phyloP scores from a whole-genome alignment of 306 rosid genomes.

The Begonia masoniana region DNA sequence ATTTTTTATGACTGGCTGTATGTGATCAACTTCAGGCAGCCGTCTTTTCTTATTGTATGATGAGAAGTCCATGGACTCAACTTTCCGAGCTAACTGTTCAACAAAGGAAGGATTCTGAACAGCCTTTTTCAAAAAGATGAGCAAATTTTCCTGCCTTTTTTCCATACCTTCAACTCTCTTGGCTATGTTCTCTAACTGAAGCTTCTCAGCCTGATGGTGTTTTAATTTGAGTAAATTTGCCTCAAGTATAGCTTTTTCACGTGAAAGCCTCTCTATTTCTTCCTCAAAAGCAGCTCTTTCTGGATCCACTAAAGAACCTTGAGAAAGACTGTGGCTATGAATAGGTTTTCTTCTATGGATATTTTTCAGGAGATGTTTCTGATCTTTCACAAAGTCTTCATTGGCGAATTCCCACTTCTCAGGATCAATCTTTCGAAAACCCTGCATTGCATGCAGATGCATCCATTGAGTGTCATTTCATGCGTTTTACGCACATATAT shows the following conservation, averaged over 20 bases:
- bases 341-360: constrained; percentile 96
- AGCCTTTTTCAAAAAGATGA: constrained; percentile 44
- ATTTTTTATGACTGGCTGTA: constrained; percentile 38
- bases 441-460: constrained; percentile 30
- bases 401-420: constrained; percentile 96
- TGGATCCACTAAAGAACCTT: constrained; percentile 56
- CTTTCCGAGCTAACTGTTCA: constrained; percentile 50
- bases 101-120: constrained; percentile 54
- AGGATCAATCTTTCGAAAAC: constrained; percentile 83
- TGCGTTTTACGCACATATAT: neutral
- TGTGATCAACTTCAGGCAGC: constrained; percentile 46
- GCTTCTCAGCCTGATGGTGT: constrained; percentile 45
- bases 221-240: constrained; percentile 40
- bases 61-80: constrained; percentile 67
- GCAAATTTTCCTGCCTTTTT: constrained; percentile 56
- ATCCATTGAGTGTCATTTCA: constrained; percentile 1
- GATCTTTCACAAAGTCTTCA: constrained; percentile 80
- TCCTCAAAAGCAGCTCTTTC: constrained; percentile 86
- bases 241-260: constrained; percentile 57
- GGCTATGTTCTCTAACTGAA: constrained; percentile 41
- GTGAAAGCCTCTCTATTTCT: constrained; percentile 64
- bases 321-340: constrained; percentile 96
- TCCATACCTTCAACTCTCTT: constrained; percentile 48
- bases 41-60: constrained; percentile 83
- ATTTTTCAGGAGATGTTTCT: constrained; percentile 84